phyloP scores from a whole-genome alignment of 768 basidiomycete genomes.

The Lyophyllum semitale region DNA sequence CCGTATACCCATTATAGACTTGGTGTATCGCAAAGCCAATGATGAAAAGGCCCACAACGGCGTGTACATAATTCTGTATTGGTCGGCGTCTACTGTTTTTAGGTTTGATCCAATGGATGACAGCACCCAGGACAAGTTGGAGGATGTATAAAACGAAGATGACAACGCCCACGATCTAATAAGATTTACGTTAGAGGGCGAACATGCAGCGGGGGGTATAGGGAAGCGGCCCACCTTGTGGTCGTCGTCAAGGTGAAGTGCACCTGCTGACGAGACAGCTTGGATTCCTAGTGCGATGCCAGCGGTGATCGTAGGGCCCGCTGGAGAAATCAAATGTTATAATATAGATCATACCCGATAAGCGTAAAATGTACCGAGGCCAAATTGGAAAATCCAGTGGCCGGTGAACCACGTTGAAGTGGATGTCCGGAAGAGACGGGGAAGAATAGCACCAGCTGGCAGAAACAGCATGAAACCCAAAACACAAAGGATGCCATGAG shows the following conservation, averaged over 20 bases:
- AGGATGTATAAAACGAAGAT: constrained; percentile 51
- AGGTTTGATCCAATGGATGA: constrained; percentile 57
- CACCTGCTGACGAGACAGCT: constrained; percentile 38
- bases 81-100: constrained; percentile 37
- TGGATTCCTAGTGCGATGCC: constrained; percentile 47
- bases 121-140: constrained; percentile 50
- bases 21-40: constrained; percentile 53
- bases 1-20: constrained; percentile 45
- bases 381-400: constrained; percentile 54
- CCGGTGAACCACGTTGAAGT: constrained; percentile 51
- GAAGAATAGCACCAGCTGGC: constrained; percentile 53
- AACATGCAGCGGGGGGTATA: not conserved
- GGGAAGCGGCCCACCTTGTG: constrained; percentile 44
- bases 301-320: constrained; percentile 41
- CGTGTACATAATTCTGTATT: constrained; percentile 60
- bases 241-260: constrained; percentile 39
- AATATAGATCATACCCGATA: constrained; percentile 6
- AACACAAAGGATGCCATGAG: constrained; percentile 53
- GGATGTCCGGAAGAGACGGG: constrained; percentile 55
- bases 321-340: constrained; percentile 28
- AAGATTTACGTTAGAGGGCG: constrained; percentile 4
- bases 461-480: constrained; percentile 55
- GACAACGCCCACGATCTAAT: constrained; percentile 52
- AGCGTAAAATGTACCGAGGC: constrained; percentile 35
- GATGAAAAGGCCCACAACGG: constrained; percentile 50